Evolutionary conservation across 305 asterid species (phyloP).

Genomic region (Solanum hybrid): DNA sequence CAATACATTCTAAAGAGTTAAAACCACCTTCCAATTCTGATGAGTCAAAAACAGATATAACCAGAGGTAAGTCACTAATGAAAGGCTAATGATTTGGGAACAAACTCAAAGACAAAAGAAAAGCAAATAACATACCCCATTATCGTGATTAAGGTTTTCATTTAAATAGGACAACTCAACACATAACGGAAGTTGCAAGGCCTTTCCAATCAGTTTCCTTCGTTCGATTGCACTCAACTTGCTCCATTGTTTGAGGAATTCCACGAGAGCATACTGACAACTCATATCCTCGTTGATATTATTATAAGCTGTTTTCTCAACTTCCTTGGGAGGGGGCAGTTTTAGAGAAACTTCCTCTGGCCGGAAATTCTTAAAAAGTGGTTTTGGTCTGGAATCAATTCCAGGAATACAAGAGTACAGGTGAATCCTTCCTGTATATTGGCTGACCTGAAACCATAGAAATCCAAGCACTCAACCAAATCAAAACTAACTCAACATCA

Average conservation of each 20-base stretch:
- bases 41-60: background rate
- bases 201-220: constrained; percentile 66
- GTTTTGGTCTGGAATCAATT: constrained; percentile 69
- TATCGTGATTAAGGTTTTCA: constrained; percentile 69
- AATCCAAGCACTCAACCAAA: background rate
- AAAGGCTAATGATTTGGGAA: background rate
- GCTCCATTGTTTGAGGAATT: constrained; percentile 65
- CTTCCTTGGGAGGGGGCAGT: constrained; percentile 21
- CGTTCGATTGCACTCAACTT: constrained; percentile 69
- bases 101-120: background rate
- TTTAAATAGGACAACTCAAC: constrained; percentile 66
- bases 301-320: constrained; percentile 22
- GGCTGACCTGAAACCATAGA: constrained; percentile 58
- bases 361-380: constrained; percentile 72
- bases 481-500: background rate
- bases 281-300: constrained; percentile 38
- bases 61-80: background rate
- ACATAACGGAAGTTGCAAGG: constrained; percentile 78
- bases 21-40: background rate
- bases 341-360: constrained; percentile 59
- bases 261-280: constrained; percentile 37
- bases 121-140: constrained; percentile 40
- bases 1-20: background rate
- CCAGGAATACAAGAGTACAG: constrained; percentile 68
- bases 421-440: constrained; percentile 84